Base-by-base conservation (phyloP, 164 flowering plant genomes). In the Tetrastigma voinierianum region DNA sequence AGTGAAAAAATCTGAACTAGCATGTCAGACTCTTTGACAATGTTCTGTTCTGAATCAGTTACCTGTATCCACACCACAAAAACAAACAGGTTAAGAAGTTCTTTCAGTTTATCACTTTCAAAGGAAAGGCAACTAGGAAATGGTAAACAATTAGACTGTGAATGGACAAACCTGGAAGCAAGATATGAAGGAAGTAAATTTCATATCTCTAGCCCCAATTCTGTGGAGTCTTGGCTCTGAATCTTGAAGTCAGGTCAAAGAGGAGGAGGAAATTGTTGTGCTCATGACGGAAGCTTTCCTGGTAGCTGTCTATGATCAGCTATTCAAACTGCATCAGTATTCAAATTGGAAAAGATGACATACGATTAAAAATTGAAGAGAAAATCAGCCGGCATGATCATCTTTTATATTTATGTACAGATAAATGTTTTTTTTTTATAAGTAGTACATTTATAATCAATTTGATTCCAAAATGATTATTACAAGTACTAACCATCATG, bases 241-340 rank as follows among this genome's bases (percentile, higher is more conserved):
- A 54, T 62, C 67, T 53, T 75, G 44, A 61, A 61, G 17, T 43
- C 70, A 13, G 1, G 75, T 70, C 43, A 46, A 61, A 66, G 59
- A 49, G 46, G 66, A 64, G 19, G 72, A n/a, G n/a, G n/a, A n/a
- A 57, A 20, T 18, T 63, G 21, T 62, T 51, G 25, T 71, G 66
- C 71, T 76, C 72, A 24, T 82, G 54, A 63, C 89, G 91, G 83
- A 15, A 89, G 84, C 72, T 72, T 79, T 63, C 96, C 90, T 23
- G 74, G 68, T 90, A 83, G 83, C 98, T 83, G 75, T 72, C 78
- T 65, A 82, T 75, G 47, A 93, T 81, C 98, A 93, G 78, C 77
- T 81, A 25, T 78, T 78, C 75, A 25, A 96, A 75, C 96, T 91
- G 86, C 83, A 84, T 49, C 52, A 62, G 59, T 7, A 32, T 47